A percentile compares a stretch with the other conserved stretches of the same genome.
phyloP scores from a whole-genome alignment of 257 asterid genomes.

The Fraxinus excelsior region DNA sequence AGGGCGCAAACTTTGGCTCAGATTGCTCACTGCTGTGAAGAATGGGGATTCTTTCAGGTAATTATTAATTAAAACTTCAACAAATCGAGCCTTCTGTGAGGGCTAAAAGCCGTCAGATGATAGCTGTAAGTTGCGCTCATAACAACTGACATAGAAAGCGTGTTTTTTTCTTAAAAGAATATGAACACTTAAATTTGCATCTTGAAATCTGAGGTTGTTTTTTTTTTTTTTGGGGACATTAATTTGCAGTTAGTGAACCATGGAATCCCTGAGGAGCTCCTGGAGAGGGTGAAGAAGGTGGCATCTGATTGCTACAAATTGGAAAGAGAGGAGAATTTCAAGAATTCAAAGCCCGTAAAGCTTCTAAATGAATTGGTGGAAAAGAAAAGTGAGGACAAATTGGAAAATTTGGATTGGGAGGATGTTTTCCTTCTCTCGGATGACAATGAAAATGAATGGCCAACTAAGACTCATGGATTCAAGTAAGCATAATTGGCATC shows the following conservation, averaged over 20 bases:
- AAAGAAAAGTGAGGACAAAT: slow-evolving; percentile 39
- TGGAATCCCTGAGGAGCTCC: slow-evolving; percentile 71
- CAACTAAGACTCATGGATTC: slow-evolving; percentile 52
- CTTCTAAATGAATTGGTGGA: slow-evolving; percentile 49
- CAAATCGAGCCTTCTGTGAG: too few species aligned
- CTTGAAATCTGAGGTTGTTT: neutral
- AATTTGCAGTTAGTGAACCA: slow-evolving; percentile 62
- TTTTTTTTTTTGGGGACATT: neutral
- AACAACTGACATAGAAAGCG: neutral
- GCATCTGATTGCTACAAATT: slow-evolving; percentile 52
- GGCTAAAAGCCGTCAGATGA: too few species aligned
- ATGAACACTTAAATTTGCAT: neutral
- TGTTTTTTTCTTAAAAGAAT: neutral
- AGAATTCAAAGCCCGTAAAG: slow-evolving; percentile 51
- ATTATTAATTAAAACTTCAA: neutral
- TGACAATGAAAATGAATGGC: slow-evolving; percentile 63
- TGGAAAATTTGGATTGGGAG: slow-evolving; percentile 78
- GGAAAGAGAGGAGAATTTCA: slow-evolving; percentile 65
- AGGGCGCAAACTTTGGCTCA: slow-evolving; percentile 64
- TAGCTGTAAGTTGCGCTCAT: too few species aligned
- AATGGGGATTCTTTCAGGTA: slow-evolving; percentile 97
- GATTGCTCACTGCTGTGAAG: slow-evolving; percentile 71
- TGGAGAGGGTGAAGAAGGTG: slow-evolving; percentile 76
- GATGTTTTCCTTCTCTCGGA: slow-evolving; percentile 82
- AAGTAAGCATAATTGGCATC: slow-evolving; percentile 37